Evolutionary conservation across 352 stramenopile species (phyloP).

Genomic region (Aphanomyces invadans): DNA sequence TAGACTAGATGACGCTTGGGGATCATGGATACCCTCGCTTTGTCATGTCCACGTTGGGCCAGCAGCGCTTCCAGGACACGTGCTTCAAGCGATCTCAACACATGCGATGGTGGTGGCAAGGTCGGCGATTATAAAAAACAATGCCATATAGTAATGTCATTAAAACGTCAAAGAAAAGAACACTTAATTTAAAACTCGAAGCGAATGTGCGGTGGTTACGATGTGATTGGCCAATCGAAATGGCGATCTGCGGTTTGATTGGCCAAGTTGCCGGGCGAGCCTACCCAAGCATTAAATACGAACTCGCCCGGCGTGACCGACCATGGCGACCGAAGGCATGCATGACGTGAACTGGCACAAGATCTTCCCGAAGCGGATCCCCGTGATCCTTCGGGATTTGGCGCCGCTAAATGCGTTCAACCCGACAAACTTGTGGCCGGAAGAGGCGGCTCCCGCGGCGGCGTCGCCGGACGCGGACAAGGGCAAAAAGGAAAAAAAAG

Average conservation of each 20-base stretch:
- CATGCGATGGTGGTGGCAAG: too few species aligned
- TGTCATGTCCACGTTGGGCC: too few species aligned
- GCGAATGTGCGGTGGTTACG: neutral
- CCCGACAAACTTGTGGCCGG: slow-evolving; percentile 75
- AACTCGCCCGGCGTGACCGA: slow-evolving; percentile 28
- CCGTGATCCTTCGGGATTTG: slow-evolving; percentile 77
- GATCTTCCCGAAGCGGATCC: slow-evolving; percentile 81
- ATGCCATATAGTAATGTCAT: too few species aligned
- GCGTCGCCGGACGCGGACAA: slow-evolving; percentile 17
- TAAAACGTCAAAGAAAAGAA: too few species aligned
- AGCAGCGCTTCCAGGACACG: too few species aligned
- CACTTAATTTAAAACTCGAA: too few species aligned
- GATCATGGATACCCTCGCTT: too few species aligned
- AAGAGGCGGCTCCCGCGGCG: slow-evolving; percentile 36
- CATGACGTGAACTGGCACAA: slow-evolving; percentile 86
- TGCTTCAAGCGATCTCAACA: too few species aligned
- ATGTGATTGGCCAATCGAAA: neutral
- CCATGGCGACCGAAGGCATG: slow-evolving; percentile 68
- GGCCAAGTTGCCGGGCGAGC: neutral
- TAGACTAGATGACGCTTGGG: too few species aligned
- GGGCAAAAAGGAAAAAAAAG: slow-evolving; percentile 34
- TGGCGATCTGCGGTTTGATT: neutral
- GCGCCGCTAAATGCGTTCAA: slow-evolving; percentile 82
- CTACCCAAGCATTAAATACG: neutral
- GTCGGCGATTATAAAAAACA: too few species aligned